These are phyloP conservation scores for Apiotrichum porosum DNA, from an alignment of 1,284 basidiomycete genomes.

Conservation along the genomic window DNA sequence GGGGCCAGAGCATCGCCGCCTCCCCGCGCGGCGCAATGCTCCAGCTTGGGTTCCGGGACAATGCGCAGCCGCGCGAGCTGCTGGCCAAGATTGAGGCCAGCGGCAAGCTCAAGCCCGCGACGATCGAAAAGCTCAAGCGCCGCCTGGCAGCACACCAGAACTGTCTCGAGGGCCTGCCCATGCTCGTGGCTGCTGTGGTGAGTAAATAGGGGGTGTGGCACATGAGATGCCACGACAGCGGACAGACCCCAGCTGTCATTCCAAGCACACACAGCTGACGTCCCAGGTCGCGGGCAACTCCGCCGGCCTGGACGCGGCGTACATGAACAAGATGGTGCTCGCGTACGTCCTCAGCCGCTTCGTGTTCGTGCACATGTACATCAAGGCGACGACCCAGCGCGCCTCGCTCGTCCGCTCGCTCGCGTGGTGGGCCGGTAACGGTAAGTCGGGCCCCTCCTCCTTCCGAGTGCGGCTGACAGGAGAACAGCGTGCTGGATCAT, in stretches of 20 bases:
- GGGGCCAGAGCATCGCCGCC: slow-evolving; percentile 23
- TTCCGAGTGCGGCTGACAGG: too few species aligned
- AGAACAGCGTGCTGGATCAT: slow-evolving; percentile 24
- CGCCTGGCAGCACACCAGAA: slow-evolving; percentile 34
- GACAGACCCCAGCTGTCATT: too few species aligned
- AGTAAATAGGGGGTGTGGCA: slow-evolving; percentile 5
- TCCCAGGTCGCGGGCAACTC: slow-evolving; percentile 37
- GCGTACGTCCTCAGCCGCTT: slow-evolving; percentile 29
- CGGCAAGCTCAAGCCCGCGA: slow-evolving; percentile 23
- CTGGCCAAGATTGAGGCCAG: slow-evolving; percentile 25
- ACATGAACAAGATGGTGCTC: slow-evolving; percentile 32
- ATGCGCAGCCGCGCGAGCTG: slow-evolving; percentile 27
- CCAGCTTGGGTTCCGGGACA: slow-evolving; percentile 25
- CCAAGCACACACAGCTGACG: background rate
- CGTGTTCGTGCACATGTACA: slow-evolving; percentile 31
- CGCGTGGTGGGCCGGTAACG: slow-evolving; percentile 30
- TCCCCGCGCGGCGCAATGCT: slow-evolving; percentile 21
- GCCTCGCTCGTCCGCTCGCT: slow-evolving; percentile 21
- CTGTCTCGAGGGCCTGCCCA: slow-evolving; percentile 28
- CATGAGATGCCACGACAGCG: too few species aligned
- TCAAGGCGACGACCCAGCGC: slow-evolving; percentile 24
- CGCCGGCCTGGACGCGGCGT: slow-evolving; percentile 25
- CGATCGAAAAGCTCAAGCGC: slow-evolving; percentile 26
- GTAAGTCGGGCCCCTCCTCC: too few species aligned
- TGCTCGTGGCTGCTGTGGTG: slow-evolving; percentile 30